These are phyloP conservation scores for Vitis vinifera DNA, from an alignment of 164 flowering plant genomes.

Conservation along the genomic window ASM3070453v1 NC_081820.1:27301501-27302000, in stretches of 20 bases:
- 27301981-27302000: slow-evolving; percentile 63
- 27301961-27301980: slow-evolving; percentile 61
- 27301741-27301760: slow-evolving; percentile 69
- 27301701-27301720: slow-evolving; percentile 77
- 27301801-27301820: slow-evolving; percentile 68
- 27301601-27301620: slow-evolving; percentile 78
- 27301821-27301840: slow-evolving; percentile 61
- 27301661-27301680: slow-evolving; percentile 66
- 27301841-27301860: slow-evolving; percentile 68
- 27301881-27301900: slow-evolving; percentile 81
- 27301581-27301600: slow-evolving; percentile 73
- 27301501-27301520: slow-evolving; percentile 53
- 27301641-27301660: slow-evolving; percentile 60
- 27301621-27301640: slow-evolving; percentile 55
- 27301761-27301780: slow-evolving; percentile 81
- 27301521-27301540: slow-evolving; percentile 59
- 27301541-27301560: slow-evolving; percentile 58
- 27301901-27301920: slow-evolving; percentile 60
- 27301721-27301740: slow-evolving; percentile 66
- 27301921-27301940: slow-evolving; percentile 60
- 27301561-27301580: slow-evolving; percentile 74
- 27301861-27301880: slow-evolving; percentile 68
- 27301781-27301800: slow-evolving; percentile 53
- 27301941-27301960: slow-evolving; percentile 77
- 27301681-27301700: slow-evolving; percentile 70